These are phyloP conservation scores for Parachlorella kessleri DNA, from an alignment of 139 green algal species.

Conservation along the genomic window DNA sequence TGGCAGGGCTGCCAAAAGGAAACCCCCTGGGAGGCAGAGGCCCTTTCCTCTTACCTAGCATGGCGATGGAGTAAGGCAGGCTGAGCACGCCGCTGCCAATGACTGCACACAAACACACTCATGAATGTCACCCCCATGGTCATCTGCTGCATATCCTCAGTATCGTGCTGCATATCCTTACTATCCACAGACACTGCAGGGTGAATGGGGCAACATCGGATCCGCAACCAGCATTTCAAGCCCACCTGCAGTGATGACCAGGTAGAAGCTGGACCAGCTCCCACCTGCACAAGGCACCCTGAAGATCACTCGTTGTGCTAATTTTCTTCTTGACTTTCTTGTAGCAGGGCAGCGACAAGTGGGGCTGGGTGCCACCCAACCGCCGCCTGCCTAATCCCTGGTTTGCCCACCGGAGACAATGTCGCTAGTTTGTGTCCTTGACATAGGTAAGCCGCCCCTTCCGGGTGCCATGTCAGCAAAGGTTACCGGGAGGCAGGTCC, in stretches of 20 bases:
- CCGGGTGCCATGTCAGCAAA: too few relatives aligned
- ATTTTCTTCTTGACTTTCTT: too few relatives aligned
- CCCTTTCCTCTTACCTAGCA: background rate
- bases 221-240: background rate
- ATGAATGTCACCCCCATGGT: background rate
- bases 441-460: too few relatives aligned
- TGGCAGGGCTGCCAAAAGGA: background rate
- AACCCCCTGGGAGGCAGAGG: background rate
- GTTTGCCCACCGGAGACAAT: too few relatives aligned
- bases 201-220: background rate
- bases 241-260: constrained; percentile 11
- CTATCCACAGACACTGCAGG: background rate
- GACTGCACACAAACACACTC: background rate
- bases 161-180: background rate
- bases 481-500: too few relatives aligned
- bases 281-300: too few relatives aligned
- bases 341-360: too few relatives aligned
- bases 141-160: too few relatives aligned
- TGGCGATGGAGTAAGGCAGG: constrained; percentile 16
- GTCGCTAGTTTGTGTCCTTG: too few relatives aligned
- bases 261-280: background rate
- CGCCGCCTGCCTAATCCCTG: too few relatives aligned
- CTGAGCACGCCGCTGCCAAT: constrained; percentile 20
- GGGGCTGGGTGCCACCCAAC: too few relatives aligned
- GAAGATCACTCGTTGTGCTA: too few relatives aligned